Base-by-base conservation (phyloP, 257 asterid species). In the Cruciata laevipes region DNA sequence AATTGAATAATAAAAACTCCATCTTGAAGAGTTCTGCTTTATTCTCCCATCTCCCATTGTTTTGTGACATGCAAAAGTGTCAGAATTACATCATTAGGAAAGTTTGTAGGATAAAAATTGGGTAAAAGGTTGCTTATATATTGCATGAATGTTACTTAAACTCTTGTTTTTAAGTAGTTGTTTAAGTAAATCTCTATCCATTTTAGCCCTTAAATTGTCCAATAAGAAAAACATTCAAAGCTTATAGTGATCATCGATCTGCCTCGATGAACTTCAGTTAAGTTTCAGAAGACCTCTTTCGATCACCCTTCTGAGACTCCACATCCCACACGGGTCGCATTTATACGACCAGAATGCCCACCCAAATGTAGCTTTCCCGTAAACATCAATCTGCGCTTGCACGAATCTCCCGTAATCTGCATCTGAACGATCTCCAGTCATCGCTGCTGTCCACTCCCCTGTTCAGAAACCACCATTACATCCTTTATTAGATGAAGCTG, bases 271-370 rank as follows among this genome's bases (percentile, higher is more conserved):
- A 17, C 32, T 3, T 17, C 24, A 23, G 38, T 65, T 65, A 49
- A 66, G 42, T 3, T 66, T 66, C 17, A 66, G 3, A 13, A 66
- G 69, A 27, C 69, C 69, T 25, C 44, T 78, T 7, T 74, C 77
- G 17, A 82, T 57, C 87, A 82, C 73, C 83, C 84, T 75, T 76
- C 55, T 79, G 61, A 81, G 69, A 67, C 80, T 85, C 84, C 83
- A 79, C 69, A 66, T 47, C 30, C 69, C 69, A 66, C 69, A 66
- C 3, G 69, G 67, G 35, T 62, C 77, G 52, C 85, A 79, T 73
- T 81, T 83, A 74, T 80, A 80, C 0, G 87, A 80, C 87, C 86
- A 82, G 66, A 78, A 85, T 24, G 84, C 80, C 86, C 86, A 80
- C 60, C 87, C 87, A 68, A 82, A 85, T 6, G 75, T 64, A 14